These are phyloP conservation scores for Podospora australis DNA, from an alignment of 495 filamentous ascomycete species.

Conservation along the genomic window DNA sequence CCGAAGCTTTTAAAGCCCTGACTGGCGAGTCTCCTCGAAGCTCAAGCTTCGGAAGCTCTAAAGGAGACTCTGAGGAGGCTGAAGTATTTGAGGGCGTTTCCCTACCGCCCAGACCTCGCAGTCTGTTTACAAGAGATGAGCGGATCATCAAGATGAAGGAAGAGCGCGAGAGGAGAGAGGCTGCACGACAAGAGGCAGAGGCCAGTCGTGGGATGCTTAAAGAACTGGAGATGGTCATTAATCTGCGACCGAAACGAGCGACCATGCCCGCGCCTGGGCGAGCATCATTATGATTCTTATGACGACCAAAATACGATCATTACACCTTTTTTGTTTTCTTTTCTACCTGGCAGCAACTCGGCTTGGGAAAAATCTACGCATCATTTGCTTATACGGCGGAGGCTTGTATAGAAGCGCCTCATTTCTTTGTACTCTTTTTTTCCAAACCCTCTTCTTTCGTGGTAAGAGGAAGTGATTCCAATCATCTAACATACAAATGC, in stretches of 20 bases:
- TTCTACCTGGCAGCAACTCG: constrained; percentile 1
- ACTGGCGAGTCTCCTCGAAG: constrained; percentile 55
- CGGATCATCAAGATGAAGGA: constrained; percentile 83
- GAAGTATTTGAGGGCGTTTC: constrained; percentile 91
- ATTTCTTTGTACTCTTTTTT: background rate
- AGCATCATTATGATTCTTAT: constrained; percentile 29
- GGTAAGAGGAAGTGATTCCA: constrained; percentile 1
- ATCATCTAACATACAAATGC: background rate
- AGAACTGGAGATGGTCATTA: constrained; percentile 84
- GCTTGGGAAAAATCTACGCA: constrained; percentile 1
- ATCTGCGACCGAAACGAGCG: constrained; percentile 53
- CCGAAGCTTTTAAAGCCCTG: constrained; percentile 66
- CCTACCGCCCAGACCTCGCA: constrained; percentile 61
- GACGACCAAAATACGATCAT: constrained; percentile 15
- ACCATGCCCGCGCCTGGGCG: constrained; percentile 19
- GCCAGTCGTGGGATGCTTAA: constrained; percentile 82
- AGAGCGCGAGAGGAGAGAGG: constrained; percentile 65
- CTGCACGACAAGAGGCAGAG: constrained; percentile 62
- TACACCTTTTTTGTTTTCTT: constrained; percentile 8
- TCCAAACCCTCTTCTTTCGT: background rate
- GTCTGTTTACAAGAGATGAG: constrained; percentile 76
- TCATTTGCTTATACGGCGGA: constrained; percentile 5
- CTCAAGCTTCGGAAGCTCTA: constrained; percentile 22
- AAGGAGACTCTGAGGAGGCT: constrained; percentile 47
- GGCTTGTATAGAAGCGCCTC: constrained; percentile 16